Evolutionary conservation across 139 green algal species (phyloP).

Genomic region (Bryopsis sp.): DNA sequence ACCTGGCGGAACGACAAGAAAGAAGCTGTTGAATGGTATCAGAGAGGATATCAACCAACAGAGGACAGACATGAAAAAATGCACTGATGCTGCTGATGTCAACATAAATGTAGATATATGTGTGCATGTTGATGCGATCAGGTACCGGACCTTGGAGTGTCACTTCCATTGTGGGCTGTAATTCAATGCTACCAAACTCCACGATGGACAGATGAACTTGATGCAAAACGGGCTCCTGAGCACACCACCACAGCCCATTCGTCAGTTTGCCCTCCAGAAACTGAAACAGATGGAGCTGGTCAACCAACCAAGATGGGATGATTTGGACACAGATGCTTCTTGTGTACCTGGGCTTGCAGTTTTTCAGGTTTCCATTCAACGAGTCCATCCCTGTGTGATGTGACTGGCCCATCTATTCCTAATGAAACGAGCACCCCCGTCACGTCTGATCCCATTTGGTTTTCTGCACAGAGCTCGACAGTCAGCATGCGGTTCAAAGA

Average conservation of each 20-base stretch:
- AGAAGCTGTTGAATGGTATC: no score
- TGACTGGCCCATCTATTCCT: conserved; percentile 7
- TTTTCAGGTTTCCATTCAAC: conserved; percentile 12
- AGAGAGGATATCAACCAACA: no score
- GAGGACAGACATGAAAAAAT: no score
- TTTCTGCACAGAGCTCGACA: conserved; percentile 5
- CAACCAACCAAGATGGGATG: no score
- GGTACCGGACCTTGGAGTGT: neutral
- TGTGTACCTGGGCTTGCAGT: conserved; percentile 4
- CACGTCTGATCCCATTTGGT: conserved; percentile 16
- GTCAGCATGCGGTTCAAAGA: neutral
- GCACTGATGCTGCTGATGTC: no score
- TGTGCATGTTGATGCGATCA: no score
- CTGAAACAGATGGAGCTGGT: neutral
- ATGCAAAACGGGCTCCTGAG: neutral
- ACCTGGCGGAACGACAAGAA: no score
- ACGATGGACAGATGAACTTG: neutral
- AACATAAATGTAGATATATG: no score
- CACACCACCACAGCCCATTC: no score
- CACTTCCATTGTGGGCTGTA: conserved; percentile 12
- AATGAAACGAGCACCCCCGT: conserved; percentile 12
- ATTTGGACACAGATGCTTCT: no score
- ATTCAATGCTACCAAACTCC: conserved; percentile 9
- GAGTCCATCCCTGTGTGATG: neutral
- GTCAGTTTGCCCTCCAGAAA: neutral